Base-by-base conservation (phyloP, 2,329 filamentous ascomycete species). In the Calonectria henricotiae region DNA sequence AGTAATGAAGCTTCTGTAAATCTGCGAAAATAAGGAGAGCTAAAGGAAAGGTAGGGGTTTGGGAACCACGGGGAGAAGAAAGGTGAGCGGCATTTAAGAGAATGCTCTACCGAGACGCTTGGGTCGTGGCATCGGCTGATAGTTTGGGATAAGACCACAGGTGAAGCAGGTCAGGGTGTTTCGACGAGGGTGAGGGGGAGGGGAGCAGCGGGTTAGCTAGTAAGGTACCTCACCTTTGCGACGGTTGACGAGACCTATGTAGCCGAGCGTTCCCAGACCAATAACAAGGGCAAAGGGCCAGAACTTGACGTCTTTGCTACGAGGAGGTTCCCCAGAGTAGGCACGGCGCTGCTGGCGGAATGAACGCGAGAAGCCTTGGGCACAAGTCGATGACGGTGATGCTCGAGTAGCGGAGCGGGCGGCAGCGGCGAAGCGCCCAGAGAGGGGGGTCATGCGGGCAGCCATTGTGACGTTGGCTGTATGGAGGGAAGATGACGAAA, bases 261-360 rank as follows among this genome's bases (percentile, higher is more conserved):
- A 90, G 27, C 85, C 86, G 15, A 83, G 84, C 8, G 84, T 83
- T 58, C 86, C 85, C 17, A 86, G 73, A 37, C 80, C 84, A 72
- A 89, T 85, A 73, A 90, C 81, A 62, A 82, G 79, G 54, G 87
- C n/a, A 73, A 90, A 89, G 2, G 88, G 88, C 87, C 87, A 89
- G 79, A 90, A 89, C 80, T 89, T 89, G 83, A 89, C 78, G 51
- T 75, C 79, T 63, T 77, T 81, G 49, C 78, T 75, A 51, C 81
- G 79, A 41, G 82, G 83, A 11, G 82, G 82, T 46, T 83, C 77
- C 15, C 84, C 82, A 63, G 85, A 86, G 73, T 86, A 90, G 81
- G 75, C 67, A 62, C 82, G 79, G 62, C 61, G 73, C 67, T 63
- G 75, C 74, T 65, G 75, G 68, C 65, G 71, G 65, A 71, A 73